These are phyloP conservation scores for Cercospora sp. DNA, from an alignment of 2,329 filamentous ascomycete genomes.

Conservation along the genomic window DNA sequence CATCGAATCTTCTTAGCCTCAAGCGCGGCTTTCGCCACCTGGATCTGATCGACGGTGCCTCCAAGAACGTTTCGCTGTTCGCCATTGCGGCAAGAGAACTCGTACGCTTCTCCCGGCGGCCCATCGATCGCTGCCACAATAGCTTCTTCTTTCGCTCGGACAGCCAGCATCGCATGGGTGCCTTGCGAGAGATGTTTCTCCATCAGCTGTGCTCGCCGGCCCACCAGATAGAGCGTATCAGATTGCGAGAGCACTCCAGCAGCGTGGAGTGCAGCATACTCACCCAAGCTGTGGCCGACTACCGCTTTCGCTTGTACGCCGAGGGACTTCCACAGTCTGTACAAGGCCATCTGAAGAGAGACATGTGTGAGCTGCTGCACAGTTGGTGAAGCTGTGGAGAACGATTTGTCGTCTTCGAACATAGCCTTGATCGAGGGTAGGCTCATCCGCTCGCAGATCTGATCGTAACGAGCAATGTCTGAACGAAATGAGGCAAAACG, in stretches of 20 bases:
- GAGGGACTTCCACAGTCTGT: slow-evolving; percentile 31
- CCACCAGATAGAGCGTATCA: slow-evolving; percentile 42
- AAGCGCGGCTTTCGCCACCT: slow-evolving; percentile 14
- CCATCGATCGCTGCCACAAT: slow-evolving; percentile 9
- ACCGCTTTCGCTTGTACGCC: slow-evolving; percentile 34
- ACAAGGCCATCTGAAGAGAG: slow-evolving; percentile 46
- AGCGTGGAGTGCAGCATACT: slow-evolving; percentile 43
- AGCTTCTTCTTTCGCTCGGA: slow-evolving; percentile 13
- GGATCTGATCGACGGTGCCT: slow-evolving; percentile 25
- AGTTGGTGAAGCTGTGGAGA: slow-evolving; percentile 18
- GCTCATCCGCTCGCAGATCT: slow-evolving; percentile 31
- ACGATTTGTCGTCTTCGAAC: slow-evolving; percentile 22
- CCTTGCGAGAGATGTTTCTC: slow-evolving; percentile 13
- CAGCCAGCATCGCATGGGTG: slow-evolving; percentile 27
- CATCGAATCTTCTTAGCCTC: slow-evolving; percentile 15
- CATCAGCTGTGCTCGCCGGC: slow-evolving; percentile 34
- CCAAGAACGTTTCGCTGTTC: slow-evolving; percentile 27
- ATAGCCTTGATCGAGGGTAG: slow-evolving; percentile 37
- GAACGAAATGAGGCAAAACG: slow-evolving; percentile 34
- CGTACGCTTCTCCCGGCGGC: slow-evolving; percentile 15
- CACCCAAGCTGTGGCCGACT: slow-evolving; percentile 41
- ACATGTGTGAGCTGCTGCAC: slow-evolving; percentile 44
- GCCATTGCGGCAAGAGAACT: slow-evolving; percentile 32
- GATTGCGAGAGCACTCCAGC: slow-evolving; percentile 38
- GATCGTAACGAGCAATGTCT: slow-evolving; percentile 37